phyloP scores from a whole-genome alignment of 768 basidiomycete species.

The Kwoniella shandongensis region DNA sequence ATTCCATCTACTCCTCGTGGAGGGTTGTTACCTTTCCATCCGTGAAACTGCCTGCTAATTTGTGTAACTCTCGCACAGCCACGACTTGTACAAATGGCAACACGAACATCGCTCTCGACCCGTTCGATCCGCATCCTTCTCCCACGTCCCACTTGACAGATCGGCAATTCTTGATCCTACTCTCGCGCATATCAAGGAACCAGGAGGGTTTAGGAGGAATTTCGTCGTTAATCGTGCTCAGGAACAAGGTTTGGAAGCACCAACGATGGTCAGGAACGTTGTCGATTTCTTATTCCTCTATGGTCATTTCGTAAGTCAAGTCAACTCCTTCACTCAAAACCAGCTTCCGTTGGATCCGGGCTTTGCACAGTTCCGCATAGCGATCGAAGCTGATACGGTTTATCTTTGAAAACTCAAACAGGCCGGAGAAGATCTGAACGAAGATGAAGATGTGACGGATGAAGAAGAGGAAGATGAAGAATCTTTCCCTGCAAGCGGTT shows the following conservation, averaged over 20 bases:
- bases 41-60: slow-evolving; percentile 21
- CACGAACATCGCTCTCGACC: slow-evolving; percentile 33
- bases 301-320: slow-evolving; percentile 87
- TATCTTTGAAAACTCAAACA: slow-evolving; percentile 10
- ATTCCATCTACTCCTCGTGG: too few species aligned
- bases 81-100: slow-evolving; percentile 87
- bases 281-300: slow-evolving; percentile 93
- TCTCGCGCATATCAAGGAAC: slow-evolving; percentile 91
- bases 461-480: slow-evolving; percentile 63
- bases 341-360: neutral
- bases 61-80: slow-evolving; percentile 49
- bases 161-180: slow-evolving; percentile 61
- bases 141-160: slow-evolving; percentile 63
- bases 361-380: too few species aligned
- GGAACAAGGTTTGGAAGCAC: slow-evolving; percentile 65
- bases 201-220: slow-evolving; percentile 89
- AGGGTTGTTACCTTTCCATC: too few species aligned
- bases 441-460: slow-evolving; percentile 77
- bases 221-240: slow-evolving; percentile 73
- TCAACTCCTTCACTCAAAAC: neutral
- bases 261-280: slow-evolving; percentile 70
- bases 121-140: slow-evolving; percentile 57
- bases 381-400: slow-evolving; percentile 13
- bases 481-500: slow-evolving; percentile 11
- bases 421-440: slow-evolving; percentile 89